Evolutionary conservation across 75 land plant species (phyloP), one percentile per base, ranked within the genome.

Genomic region (Azolla pinnata): DNA sequence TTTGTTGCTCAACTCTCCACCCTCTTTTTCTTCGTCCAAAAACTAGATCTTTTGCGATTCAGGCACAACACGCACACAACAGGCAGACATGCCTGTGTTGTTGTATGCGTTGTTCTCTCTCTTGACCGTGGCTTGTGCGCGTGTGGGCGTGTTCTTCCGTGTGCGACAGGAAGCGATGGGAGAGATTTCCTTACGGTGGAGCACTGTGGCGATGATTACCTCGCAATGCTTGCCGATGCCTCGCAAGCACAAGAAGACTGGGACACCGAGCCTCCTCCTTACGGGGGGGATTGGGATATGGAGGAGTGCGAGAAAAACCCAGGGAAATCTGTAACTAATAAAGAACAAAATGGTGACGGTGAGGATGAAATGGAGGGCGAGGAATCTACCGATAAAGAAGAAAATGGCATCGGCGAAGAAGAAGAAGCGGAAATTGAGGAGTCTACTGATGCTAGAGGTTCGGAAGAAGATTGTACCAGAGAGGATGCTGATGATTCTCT

Each of bases 191-290:
- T 87, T 59, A 70, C 85, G 0, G 85, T 87, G 62, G 89, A 87
- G 72, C 78, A 81, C 21, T 87, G 85, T 33, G 85, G 92, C 0
- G 88, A 87, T 63, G 92, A 84, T 62, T 87, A 64, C 69, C 62
- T 87, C 5, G 82, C 83, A 5, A 64, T 73, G 27, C 54, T 87
- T 29, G 85, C 81, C 2, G 92, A 87, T 23, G 35, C 72, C 3
- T 64, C 78, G 61, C 59, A 71, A 59, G 71, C 59, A 24, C 57
- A 27, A 10, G 92, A 87, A 69, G 92, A 84, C 17, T 87, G 85
- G 85, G 92, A 84, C 63, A 85, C 75, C 73, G 67, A 61, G 81
- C 68, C 14, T 54, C 75, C n/a, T 67, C 78, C 73, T 32, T 55
- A 59, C 29, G 57, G 72, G 42, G 61, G 62, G 52, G 44, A 57